These are phyloP conservation scores for Fusarium sp. DNA, from an alignment of 2,329 filamentous ascomycete genomes.

Conservation along the genomic window DNA sequence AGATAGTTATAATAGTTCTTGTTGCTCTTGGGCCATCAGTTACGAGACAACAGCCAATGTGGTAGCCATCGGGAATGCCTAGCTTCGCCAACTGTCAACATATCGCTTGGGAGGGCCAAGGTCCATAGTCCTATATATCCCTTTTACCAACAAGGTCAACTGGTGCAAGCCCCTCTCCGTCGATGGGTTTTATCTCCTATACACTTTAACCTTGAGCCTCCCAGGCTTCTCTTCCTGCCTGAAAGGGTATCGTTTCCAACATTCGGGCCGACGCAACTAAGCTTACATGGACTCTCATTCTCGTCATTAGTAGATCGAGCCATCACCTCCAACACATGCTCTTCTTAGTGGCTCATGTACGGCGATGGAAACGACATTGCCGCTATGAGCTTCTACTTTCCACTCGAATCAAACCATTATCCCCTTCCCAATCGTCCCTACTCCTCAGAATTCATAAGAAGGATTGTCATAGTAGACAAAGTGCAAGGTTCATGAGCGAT, in stretches of 20 bases:
- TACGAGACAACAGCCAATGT: not conserved
- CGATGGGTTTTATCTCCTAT: not conserved
- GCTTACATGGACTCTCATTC: not conserved
- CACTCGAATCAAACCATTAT: not conserved
- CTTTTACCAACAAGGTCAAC: not conserved
- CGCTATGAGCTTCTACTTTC: no score
- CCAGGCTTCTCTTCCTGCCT: not conserved
- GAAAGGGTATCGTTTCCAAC: not conserved
- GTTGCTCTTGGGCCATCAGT: not conserved
- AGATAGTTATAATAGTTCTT: not conserved
- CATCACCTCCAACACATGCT: not conserved
- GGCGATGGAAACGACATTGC: no score
- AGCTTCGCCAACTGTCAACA: not conserved
- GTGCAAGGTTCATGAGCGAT: not conserved
- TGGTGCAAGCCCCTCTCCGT: not conserved
- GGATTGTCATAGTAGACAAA: not conserved
- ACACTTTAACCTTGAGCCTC: not conserved
- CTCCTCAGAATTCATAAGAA: not conserved
- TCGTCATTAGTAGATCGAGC: not conserved
- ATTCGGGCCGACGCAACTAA: no score
- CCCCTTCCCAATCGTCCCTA: not conserved
- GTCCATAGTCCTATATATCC: not conserved
- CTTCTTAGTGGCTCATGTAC: not conserved
- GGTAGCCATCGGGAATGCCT: not conserved
- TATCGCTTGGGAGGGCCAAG: not conserved